phyloP scores from a whole-genome alignment of 768 basidiomycete species.

The Leccinum boreale region DNA sequence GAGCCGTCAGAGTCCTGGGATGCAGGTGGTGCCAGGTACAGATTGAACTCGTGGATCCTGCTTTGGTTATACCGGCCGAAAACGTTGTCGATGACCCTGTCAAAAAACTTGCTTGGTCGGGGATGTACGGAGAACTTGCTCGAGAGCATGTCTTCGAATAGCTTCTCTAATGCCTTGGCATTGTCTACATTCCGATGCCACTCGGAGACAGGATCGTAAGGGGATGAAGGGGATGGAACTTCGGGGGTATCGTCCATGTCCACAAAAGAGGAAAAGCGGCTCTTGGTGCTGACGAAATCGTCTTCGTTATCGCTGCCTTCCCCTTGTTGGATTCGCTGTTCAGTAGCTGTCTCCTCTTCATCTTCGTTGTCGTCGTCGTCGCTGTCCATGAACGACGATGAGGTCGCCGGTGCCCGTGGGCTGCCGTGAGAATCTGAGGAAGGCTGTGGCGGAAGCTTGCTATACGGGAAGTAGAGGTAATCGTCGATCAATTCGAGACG shows the following conservation, averaged over 20 bases:
- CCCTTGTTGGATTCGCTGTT: constrained; percentile 1
- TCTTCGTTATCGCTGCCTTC: constrained; percentile 21
- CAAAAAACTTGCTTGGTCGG: constrained; percentile 49
- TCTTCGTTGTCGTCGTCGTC: constrained; percentile 12
- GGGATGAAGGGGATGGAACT: constrained; percentile 4
- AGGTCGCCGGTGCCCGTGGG: background rate
- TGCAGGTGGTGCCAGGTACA: constrained; percentile 53
- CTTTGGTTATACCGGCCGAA: constrained; percentile 50
- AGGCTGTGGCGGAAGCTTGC: constrained; percentile 26
- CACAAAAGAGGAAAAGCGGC: constrained; percentile 22
- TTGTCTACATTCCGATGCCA: constrained; percentile 41
- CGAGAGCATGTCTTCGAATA: constrained; percentile 59
- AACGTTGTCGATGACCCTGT: constrained; percentile 39
- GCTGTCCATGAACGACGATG: constrained; percentile 20
- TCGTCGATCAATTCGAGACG: constrained; percentile 76
- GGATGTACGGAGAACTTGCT: constrained; percentile 50
- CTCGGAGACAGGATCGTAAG: constrained; percentile 28
- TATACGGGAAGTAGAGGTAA: constrained; percentile 60
- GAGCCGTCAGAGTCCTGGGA: constrained; percentile 18
- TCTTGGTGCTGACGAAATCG: constrained; percentile 32
- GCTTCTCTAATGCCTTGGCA: constrained; percentile 48
- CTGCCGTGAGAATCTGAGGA: constrained; percentile 1
- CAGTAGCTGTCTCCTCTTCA: constrained; percentile 21
- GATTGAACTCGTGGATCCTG: constrained; percentile 46
- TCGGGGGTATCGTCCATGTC: constrained; percentile 17